Evolutionary conservation across 2,329 filamentous ascomycete species (phyloP).

Genomic region (Colletotrichum siamense): DNA sequence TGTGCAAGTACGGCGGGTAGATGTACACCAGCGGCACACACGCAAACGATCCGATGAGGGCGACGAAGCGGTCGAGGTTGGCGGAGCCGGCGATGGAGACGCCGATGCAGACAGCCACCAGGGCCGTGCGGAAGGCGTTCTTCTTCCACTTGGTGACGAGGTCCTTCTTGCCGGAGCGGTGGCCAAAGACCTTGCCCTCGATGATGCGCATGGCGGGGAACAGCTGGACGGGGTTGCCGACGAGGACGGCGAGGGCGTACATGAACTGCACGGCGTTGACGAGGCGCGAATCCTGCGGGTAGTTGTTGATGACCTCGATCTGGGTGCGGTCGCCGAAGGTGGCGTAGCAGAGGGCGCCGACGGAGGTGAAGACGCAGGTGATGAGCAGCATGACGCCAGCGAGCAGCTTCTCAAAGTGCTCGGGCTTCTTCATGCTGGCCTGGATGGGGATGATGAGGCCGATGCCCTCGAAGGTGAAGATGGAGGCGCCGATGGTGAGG

Average conservation of each 20-base stretch:
- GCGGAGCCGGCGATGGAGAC: slow-evolving; percentile 69
- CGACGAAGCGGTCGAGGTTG: slow-evolving; percentile 90
- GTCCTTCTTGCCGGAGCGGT: slow-evolving; percentile 70
- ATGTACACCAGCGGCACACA: slow-evolving; percentile 96
- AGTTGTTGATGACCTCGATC: slow-evolving; percentile 80
- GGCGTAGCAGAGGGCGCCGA: slow-evolving; percentile 76
- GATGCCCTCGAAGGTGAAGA: slow-evolving; percentile 98
- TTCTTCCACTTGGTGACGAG: slow-evolving; percentile 76
- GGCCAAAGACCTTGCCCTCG: slow-evolving; percentile 71
- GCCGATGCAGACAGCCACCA: slow-evolving; percentile 64
- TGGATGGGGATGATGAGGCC: slow-evolving; percentile 98
- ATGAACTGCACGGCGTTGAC: slow-evolving; percentile 79
- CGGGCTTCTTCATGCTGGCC: slow-evolving; percentile 83
- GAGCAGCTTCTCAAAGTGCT: slow-evolving; percentile 70
- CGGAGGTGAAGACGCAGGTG: slow-evolving; percentile 74
- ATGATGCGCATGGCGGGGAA: slow-evolving; percentile 77
- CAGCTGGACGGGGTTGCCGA: slow-evolving; percentile 75
- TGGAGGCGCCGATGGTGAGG: slow-evolving; percentile 74
- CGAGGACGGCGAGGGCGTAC: slow-evolving; percentile 76
- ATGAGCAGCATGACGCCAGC: slow-evolving; percentile 75
- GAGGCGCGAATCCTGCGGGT: slow-evolving; percentile 71
- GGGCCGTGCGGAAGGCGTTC: slow-evolving; percentile 65
- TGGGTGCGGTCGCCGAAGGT: slow-evolving; percentile 73
- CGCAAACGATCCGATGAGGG: slow-evolving; percentile 94
- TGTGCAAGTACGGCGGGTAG: slow-evolving; percentile 75